Base-by-base conservation (phyloP, 192 early-diverging fungal genomes). In the Diversispora epigaea region DNA sequence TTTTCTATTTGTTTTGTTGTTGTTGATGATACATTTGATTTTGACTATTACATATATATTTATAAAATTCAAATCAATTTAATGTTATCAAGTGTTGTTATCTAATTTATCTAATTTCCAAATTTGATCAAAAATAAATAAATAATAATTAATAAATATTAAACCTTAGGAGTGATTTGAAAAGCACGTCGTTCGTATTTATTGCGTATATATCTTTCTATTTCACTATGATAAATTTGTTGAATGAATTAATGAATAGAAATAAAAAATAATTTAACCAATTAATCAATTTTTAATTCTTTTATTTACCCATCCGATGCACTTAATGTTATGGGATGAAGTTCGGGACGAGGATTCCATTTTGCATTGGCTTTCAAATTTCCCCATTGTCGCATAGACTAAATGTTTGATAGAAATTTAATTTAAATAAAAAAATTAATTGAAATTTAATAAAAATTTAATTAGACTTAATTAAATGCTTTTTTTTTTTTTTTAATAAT, bases 121-220 rank as follows among this genome's bases (percentile, higher is more conserved):
- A 32, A n/a, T n/a, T 32, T 32, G 25, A 32, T 2, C 25, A 32
- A 32, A 32, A 32, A 32, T 32, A 32, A 32, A 32, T 32, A 32
- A 32, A 32, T 32, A 32, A 32, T 1, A 1, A 32, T 1, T 32
- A 32, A 32, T 32, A 32, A 32, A 32, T 32, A 32, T 32, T 32
- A 32, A 32, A 32, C 25, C 25, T 32, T 39, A 10, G 68, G 57
- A 62, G 75, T 76, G 17, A 85, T 84, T 76, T 87, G 88, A 85
- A 84, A 93, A 62, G 79, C 77, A 45, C 86, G 89, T 66, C 80
- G 88, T 76, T 96, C 93, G 81, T 96, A 98, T 83, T 98, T 98
- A 83, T 94, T 87, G 41, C 94, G 90, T 67, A 98, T 95, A 70
- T 90, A 96, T 50, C 84, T 82, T 77, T 96, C 94, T 85, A 97